phyloP scores from a whole-genome alignment of 176 grass and related monocot genomes.

The Lolium rigidum region DNA sequence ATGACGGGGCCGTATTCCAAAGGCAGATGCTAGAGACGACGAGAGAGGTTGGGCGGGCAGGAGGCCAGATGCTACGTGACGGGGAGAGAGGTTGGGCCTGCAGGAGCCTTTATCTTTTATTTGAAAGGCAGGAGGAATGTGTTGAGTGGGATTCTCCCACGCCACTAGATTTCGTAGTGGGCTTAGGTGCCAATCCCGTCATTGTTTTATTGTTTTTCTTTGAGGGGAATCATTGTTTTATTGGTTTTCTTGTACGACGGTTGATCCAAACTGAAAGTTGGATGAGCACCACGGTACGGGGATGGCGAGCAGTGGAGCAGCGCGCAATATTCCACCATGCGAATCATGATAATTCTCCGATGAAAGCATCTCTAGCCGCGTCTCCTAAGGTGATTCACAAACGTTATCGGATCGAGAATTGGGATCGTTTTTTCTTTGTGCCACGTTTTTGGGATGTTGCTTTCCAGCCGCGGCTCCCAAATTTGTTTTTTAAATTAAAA shows the following conservation, averaged over 20 bases:
- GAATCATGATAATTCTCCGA: no score
- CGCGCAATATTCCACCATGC: no score
- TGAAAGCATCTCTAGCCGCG: no score
- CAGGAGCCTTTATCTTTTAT: background rate
- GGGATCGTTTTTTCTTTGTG: no score
- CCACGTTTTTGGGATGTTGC: no score
- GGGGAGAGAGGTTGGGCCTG: background rate
- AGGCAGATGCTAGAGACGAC: background rate
- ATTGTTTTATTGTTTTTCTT: background rate
- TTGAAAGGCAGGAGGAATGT: background rate
- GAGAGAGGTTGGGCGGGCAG: background rate
- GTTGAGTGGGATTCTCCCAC: background rate
- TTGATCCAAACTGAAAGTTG: background rate
- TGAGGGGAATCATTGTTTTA: no score
- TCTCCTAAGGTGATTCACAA: no score
- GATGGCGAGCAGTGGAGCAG: background rate
- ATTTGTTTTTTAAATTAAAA: no score
- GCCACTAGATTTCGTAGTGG: constrained; percentile 8
- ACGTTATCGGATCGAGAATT: no score
- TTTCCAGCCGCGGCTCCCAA: no score
- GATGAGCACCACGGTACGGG: background rate
- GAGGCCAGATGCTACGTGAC: background rate
- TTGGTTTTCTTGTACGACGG: background rate
- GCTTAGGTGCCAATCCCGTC: background rate
- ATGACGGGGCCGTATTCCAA: background rate